Evolutionary conservation across 1,284 basidiomycete species (phyloP), one percentile per base, ranked within the genome.

Genomic region (Sanghuangporus weigelae): DNA sequence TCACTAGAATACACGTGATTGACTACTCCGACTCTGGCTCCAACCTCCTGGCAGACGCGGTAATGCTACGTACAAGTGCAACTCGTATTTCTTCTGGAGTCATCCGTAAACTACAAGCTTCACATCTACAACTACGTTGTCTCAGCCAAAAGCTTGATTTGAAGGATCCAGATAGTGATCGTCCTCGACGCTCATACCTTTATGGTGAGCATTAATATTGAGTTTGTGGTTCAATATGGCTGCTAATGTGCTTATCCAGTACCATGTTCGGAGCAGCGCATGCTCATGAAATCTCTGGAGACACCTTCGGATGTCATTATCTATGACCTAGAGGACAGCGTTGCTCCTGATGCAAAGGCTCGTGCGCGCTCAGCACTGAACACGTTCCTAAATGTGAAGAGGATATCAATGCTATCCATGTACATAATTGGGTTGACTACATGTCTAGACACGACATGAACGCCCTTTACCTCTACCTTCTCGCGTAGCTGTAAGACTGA

Each of bases 311-410:
- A 95, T 69, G 80, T 87, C 39, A 79, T 94, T 38, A 87, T 92
- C n/a, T 95, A 93, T 71, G 92, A 95, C 75, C 79, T 95, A 19
- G 92, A 95, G 71, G 92, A 95, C 72, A 91, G 89, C 63, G 85
- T 95, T 0, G 79, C 90, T 5, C 88, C 89, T 7, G 78, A 78
- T 14, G 72, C 76, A 1, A 95, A 94, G 74, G 72, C 73, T 8
- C 75, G 78, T 57, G 90, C 92, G 0, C 79, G 92, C 65, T 70
- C 73, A 1, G 78, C 84, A 21, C 76, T 95, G 2, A 72, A 75
- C 16, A 75, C 78, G 7, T 90, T 93, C 68, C 75, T 93, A 2
- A 72, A 78, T 38, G 86, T 87, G 70, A 54, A 57, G 44, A 46
- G 12, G 16, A 16, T 46, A 46, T 36, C 57, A n/a, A 21, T 48